Conservation (phyloP, 2,329 filamentous ascomycete genomes). For the Nigrograna mackinnonii region DNA sequence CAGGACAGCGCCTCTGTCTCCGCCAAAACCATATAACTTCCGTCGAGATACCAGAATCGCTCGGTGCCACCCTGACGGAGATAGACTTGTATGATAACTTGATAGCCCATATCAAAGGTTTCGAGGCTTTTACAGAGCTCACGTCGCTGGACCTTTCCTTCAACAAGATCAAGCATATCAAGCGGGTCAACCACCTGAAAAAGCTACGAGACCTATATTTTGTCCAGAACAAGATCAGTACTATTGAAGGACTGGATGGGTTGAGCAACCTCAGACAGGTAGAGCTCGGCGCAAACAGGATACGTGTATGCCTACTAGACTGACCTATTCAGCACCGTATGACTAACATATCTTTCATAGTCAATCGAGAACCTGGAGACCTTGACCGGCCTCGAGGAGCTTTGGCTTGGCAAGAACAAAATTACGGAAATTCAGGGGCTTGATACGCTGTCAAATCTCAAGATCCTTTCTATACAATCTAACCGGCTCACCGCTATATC, state of each 20-base stretch:
- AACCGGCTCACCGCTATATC: constrained; percentile 84
- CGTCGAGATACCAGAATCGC: constrained; percentile 71
- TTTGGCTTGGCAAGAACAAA: constrained; percentile 97
- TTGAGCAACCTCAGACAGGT: constrained; percentile 77
- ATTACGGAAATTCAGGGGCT: constrained; percentile 83
- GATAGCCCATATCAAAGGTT: constrained; percentile 80
- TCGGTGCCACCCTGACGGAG: constrained; percentile 73
- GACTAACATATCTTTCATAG: constrained; percentile 53
- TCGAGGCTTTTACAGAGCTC: constrained; percentile 77
- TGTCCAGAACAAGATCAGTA: constrained; percentile 90
- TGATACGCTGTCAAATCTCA: constrained; percentile 74
- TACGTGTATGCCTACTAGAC: constrained; percentile 53
- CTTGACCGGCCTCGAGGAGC: constrained; percentile 76
- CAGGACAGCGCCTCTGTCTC: constrained; percentile 71
- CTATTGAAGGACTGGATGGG: constrained; percentile 81
- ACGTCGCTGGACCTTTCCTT: constrained; percentile 88
- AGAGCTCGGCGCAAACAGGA: constrained; percentile 89
- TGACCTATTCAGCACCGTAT: not conserved
- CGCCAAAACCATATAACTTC: constrained; percentile 87
- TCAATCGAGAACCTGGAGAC: constrained; percentile 84
- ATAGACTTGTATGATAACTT: constrained; percentile 97
- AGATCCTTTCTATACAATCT: constrained; percentile 90
- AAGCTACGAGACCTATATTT: constrained; percentile 85
- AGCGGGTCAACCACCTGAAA: constrained; percentile 76
- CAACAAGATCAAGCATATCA: constrained; percentile 99